Evolutionary conservation across 192 early-diverging fungal species (phyloP), one percentile per base, ranked within the genome.

Genomic region (Borealophlyctis nickersoniae): DNA sequence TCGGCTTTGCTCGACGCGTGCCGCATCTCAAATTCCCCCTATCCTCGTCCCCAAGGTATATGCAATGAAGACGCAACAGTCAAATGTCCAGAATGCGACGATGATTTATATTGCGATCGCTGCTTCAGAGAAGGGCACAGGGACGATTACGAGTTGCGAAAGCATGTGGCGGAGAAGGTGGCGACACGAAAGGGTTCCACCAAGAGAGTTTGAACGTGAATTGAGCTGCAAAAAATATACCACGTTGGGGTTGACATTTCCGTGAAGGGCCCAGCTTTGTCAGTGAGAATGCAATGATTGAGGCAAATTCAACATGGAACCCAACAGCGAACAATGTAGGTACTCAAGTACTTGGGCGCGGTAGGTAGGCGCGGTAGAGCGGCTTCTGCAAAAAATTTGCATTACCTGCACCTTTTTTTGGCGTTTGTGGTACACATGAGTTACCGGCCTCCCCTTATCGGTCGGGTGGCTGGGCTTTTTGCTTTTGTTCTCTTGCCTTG

Each of bases 31-130:
- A 9, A 22, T 9, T 64, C 51, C 31, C 54, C 52, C 36, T 54
- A 48, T 27, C 55, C 58, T 32, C n/a, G n/a, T n/a, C 80, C 78
- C 56, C 78, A n/a, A 66, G 66, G 85, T 50, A 74, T 87, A 13
- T 87, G 86, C 64, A 84, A 81, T 56, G 83, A 87, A 13, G 86
- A 87, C 58, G 83, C 80, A 0, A 77, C 73, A 4, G 66, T 85
- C 56, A 62, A 56, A n/a, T 87, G 86, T 71, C 58, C 63, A 30
- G 80, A 78, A 19, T 87, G 86, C 61, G 86, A 87, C 24, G 73
- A 84, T 62, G 86, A 85, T 52, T 35, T 77, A 36, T 87, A 85
- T 35, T 87, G 83, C 39, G 49, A 69, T 28, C 59, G 55, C 3
- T 87, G 86, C 39, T 87, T 83, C 69, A 72, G 74, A 16, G 69